phyloP scores from a whole-genome alignment of 306 rosid genomes.

The Pterocarpus macrocarpus region DNA sequence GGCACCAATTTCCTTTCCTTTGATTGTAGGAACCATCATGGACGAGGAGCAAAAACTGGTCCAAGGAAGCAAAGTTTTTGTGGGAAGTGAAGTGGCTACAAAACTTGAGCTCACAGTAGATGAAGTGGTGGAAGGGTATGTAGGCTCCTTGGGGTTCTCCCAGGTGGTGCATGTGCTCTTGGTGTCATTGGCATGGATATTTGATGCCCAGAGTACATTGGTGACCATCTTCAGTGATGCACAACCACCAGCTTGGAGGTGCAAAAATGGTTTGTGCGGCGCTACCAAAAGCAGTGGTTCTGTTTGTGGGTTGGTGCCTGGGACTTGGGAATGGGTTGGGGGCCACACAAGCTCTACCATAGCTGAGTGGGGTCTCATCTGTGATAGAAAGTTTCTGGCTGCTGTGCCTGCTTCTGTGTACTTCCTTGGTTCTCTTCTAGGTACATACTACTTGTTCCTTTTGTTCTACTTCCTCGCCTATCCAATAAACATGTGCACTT shows the following conservation, averaged over 20 bases:
- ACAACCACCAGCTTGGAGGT: conserved; percentile 51
- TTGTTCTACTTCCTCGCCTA: not conserved
- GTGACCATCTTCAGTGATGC: conserved; percentile 54
- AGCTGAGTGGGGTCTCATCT: conserved; percentile 52
- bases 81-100: not conserved
- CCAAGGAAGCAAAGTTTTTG: conserved; percentile 18
- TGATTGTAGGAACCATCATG: conserved; percentile 32
- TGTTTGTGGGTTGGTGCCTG: conserved; percentile 44
- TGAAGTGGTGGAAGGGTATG: conserved; percentile 51
- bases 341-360: conserved; percentile 49
- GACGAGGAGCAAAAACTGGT: conserved; percentile 41
- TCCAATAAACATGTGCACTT: too few relatives aligned
- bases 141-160: conserved; percentile 51
- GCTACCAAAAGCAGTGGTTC: not conserved
- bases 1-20: not conserved
- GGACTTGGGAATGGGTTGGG: conserved; percentile 54
- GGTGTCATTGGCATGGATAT: conserved; percentile 56
- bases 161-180: conserved; percentile 46
- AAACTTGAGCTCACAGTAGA: conserved; percentile 46
- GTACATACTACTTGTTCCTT: conserved; percentile 17
- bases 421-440: conserved; percentile 51
- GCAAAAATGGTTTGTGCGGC: conserved; percentile 36
- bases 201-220: conserved; percentile 52
- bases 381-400: conserved; percentile 49
- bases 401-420: conserved; percentile 51